Conservation (phyloP, 495 filamentous ascomycete genomes). For the Trichocladium uniseriatum region DNA sequence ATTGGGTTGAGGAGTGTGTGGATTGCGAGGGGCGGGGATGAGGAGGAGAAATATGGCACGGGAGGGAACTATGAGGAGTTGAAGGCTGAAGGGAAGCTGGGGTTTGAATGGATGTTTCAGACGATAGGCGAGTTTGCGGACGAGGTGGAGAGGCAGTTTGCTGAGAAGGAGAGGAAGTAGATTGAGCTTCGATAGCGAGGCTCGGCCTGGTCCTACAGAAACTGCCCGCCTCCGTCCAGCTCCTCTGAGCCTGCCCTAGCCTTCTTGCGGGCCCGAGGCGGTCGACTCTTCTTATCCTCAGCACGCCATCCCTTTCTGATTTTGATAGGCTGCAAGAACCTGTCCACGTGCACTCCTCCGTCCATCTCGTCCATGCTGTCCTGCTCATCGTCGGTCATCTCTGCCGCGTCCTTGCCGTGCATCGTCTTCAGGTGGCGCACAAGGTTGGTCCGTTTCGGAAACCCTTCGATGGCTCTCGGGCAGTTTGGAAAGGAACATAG, state of each 20-base stretch:
- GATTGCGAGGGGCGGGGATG: constrained; percentile 52
- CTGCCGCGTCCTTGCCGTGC: constrained; percentile 24
- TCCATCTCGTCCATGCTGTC: constrained; percentile 43
- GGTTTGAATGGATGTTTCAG: constrained; percentile 44
- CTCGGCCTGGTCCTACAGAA: too few relatives aligned
- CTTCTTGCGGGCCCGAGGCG: not conserved
- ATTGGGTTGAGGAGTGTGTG: constrained; percentile 56
- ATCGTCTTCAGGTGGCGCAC: constrained; percentile 22
- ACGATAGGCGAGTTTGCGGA: constrained; percentile 65
- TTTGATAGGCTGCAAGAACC: constrained; percentile 39
- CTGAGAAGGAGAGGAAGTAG: constrained; percentile 17
- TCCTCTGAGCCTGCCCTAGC: constrained; percentile 2
- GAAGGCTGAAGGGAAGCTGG: constrained; percentile 33
- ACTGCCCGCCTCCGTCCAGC: constrained; percentile 8
- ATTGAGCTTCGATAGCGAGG: not conserved
- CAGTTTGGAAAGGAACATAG: constrained; percentile 18
- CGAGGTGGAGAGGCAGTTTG: constrained; percentile 49
- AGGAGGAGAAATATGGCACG: constrained; percentile 35
- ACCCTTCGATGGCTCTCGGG: constrained; percentile 10
- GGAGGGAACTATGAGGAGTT: constrained; percentile 32
- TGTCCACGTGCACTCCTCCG: constrained; percentile 45
- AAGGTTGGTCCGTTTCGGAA: constrained; percentile 12
- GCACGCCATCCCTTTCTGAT: constrained; percentile 27
- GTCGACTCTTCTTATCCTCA: constrained; percentile 4
- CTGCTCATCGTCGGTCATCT: constrained; percentile 19